Evolutionary conservation across 1,139 yeast genomes (phyloP).

Genomic region (Eremothecium coryli): DNA sequence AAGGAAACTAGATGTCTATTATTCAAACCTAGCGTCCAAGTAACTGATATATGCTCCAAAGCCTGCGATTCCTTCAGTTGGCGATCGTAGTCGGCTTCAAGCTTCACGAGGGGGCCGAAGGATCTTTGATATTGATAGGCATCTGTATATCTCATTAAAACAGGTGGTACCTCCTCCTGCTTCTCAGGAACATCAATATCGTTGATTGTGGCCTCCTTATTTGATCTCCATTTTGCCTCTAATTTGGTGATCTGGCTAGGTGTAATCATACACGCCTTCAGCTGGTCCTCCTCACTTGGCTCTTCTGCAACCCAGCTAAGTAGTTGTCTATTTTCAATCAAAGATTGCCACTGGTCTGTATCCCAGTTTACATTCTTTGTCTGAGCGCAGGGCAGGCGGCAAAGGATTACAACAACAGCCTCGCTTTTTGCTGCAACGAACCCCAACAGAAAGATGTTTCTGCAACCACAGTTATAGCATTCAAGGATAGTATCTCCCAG

Average conservation of each 20-base stretch:
- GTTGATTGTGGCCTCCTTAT: slow-evolving; percentile 57
- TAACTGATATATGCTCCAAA: slow-evolving; percentile 61
- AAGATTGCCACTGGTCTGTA: slow-evolving; percentile 77
- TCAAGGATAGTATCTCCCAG: slow-evolving; percentile 79
- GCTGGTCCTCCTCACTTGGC: slow-evolving; percentile 57
- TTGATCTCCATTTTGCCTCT: slow-evolving; percentile 75
- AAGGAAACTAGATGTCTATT: slow-evolving; percentile 64
- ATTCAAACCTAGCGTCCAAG: slow-evolving; percentile 66
- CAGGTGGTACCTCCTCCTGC: slow-evolving; percentile 58
- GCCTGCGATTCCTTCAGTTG: slow-evolving; percentile 71
- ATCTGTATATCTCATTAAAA: slow-evolving; percentile 68
- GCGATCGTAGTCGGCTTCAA: slow-evolving; percentile 75
- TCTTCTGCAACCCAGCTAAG: slow-evolving; percentile 71
- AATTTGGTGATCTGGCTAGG: slow-evolving; percentile 61
- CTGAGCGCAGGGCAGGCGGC: slow-evolving; percentile 86
- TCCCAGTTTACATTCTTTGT: slow-evolving; percentile 74
- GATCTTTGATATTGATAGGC: slow-evolving; percentile 81
- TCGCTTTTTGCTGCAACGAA: slow-evolving; percentile 83
- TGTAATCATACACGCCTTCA: slow-evolving; percentile 46
- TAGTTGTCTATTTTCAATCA: slow-evolving; percentile 71
- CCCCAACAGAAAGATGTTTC: slow-evolving; percentile 74
- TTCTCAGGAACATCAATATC: slow-evolving; percentile 46
- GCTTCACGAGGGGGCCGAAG: slow-evolving; percentile 73
- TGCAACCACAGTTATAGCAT: slow-evolving; percentile 84
- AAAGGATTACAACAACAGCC: slow-evolving; percentile 76